phyloP scores from a whole-genome alignment of 2,329 filamentous ascomycete genomes.

The Ascochyta rabiei region DNA sequence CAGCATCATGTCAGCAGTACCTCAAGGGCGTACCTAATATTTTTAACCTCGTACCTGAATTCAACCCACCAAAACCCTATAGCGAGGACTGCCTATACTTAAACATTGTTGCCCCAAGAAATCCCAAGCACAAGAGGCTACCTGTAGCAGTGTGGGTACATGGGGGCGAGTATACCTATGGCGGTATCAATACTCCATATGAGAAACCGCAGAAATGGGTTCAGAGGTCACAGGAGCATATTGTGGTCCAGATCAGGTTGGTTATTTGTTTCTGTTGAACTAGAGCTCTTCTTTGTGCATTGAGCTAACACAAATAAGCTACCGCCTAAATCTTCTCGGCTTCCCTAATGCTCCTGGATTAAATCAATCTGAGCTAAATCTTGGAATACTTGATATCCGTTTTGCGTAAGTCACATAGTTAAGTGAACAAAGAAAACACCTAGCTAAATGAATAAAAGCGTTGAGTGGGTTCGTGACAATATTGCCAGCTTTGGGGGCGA shows the following conservation, averaged over 20 bases:
- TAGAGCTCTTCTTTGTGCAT: not conserved
- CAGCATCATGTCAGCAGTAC: not conserved
- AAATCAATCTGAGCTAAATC: slow-evolving; percentile 30
- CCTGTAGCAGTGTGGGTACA: slow-evolving; percentile 43
- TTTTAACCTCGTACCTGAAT: not conserved
- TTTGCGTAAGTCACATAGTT: not conserved
- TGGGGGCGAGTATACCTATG: slow-evolving; percentile 48
- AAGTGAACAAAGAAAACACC: too few relatives aligned
- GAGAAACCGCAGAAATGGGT: slow-evolving; percentile 19
- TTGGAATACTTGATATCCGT: slow-evolving; percentile 41
- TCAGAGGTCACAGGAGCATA: slow-evolving; percentile 36
- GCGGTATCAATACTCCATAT: slow-evolving; percentile 52
- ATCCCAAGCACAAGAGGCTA: slow-evolving; percentile 24
- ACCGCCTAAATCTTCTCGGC: slow-evolving; percentile 45
- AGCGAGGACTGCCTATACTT: slow-evolving; percentile 48
- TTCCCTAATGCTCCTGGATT: slow-evolving; percentile 39
- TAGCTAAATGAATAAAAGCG: too few relatives aligned
- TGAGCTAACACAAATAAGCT: slow-evolving; percentile 48
- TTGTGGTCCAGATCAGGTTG: slow-evolving; percentile 25
- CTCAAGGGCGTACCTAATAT: not conserved
- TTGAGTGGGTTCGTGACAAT: slow-evolving; percentile 46
- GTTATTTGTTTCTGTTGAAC: not conserved
- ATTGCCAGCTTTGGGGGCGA: slow-evolving; percentile 37
- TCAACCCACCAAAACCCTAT: not conserved
- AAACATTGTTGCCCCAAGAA: slow-evolving; percentile 41